phyloP scores from a whole-genome alignment of 208 protist species.

The Blastocrithidia nonstop region DNA sequence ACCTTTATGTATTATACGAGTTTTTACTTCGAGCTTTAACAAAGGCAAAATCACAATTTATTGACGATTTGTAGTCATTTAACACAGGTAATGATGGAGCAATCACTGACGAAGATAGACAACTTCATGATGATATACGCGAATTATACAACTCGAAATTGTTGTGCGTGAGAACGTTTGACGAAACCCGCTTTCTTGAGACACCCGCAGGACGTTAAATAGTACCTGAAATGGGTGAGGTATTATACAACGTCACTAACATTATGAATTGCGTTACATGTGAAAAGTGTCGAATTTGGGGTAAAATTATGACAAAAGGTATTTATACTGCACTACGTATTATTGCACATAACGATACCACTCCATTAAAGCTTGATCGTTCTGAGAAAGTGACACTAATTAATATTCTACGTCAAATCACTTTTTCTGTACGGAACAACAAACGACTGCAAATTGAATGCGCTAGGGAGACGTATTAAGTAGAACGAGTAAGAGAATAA shows the following conservation, averaged over 20 bases:
- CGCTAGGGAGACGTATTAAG: too few relatives aligned
- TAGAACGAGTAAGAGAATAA: too few relatives aligned
- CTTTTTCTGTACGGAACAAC: slow-evolving; percentile 79
- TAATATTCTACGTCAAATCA: slow-evolving; percentile 63
- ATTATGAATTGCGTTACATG: slow-evolving; percentile 88
- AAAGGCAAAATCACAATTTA: slow-evolving; percentile 44
- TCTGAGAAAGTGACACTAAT: slow-evolving; percentile 71
- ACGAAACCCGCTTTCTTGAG: slow-evolving; percentile 63
- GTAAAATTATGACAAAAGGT: slow-evolving; percentile 78
- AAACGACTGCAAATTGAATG: too few relatives aligned
- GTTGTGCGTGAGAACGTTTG: slow-evolving; percentile 61
- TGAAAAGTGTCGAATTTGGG: slow-evolving; percentile 87
- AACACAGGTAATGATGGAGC: slow-evolving; percentile 27
- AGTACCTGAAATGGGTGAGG: slow-evolving; percentile 52
- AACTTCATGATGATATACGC: slow-evolving; percentile 24
- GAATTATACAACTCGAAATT: slow-evolving; percentile 45
- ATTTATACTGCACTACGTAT: slow-evolving; percentile 75
- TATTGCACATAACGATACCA: slow-evolving; percentile 22
- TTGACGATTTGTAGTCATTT: slow-evolving; percentile 25
- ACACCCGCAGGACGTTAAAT: slow-evolving; percentile 29
- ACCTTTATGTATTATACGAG: slow-evolving; percentile 79
- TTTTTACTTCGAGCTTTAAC: slow-evolving; percentile 73
- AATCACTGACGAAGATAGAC: slow-evolving; percentile 22
- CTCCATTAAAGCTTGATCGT: slow-evolving; percentile 19
- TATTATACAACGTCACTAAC: slow-evolving; percentile 66